A percentile compares a stretch with the other conserved stretches of the same genome.
These are phyloP conservation scores for Agmasoma carcini DNA, from an alignment of 371 early-diverging fungal species.

Conservation along the genomic window DNA sequence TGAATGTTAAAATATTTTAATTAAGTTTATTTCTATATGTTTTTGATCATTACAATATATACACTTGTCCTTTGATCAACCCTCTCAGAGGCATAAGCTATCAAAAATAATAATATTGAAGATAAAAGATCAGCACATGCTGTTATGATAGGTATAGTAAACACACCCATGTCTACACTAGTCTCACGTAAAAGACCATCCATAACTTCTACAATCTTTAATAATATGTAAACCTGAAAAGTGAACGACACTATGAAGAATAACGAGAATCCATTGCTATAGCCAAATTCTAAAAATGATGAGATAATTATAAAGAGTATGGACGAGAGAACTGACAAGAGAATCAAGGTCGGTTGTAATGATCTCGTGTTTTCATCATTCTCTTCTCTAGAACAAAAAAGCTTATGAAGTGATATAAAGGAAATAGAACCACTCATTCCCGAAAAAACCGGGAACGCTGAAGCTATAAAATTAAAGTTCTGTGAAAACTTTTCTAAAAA, in stretches of 20 bases:
- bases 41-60: too few relatives aligned
- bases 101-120: conserved; percentile 3
- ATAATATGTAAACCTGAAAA: conserved; percentile 20
- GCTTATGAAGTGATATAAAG: conserved; percentile 37
- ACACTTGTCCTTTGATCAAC: too few relatives aligned
- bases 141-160: conserved; percentile 40
- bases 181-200: neutral
- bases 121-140: conserved; percentile 30
- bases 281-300: neutral
- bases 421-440: conserved; percentile 37
- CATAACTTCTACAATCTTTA: conserved; percentile 21
- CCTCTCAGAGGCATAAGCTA: conserved; percentile 1
- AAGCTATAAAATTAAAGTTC: conserved; percentile 25
- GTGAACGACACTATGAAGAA: conserved; percentile 29
- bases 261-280: conserved; percentile 11
- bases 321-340: conserved; percentile 23
- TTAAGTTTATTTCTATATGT: too few relatives aligned
- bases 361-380: conserved; percentile 1
- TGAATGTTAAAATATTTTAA: too few relatives aligned
- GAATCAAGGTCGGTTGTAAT: conserved; percentile 12
- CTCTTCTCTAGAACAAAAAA: conserved; percentile 25
- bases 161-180: conserved; percentile 19
- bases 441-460: conserved; percentile 36
- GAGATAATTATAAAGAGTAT: conserved; percentile 13
- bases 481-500: conserved; percentile 26